Percentiles rank a stretch among this genome's conserved stretches.
These are phyloP conservation scores for Setaria viridis DNA, from an alignment of 202 grass and related monocot species.

Conservation along the genomic window DNA sequence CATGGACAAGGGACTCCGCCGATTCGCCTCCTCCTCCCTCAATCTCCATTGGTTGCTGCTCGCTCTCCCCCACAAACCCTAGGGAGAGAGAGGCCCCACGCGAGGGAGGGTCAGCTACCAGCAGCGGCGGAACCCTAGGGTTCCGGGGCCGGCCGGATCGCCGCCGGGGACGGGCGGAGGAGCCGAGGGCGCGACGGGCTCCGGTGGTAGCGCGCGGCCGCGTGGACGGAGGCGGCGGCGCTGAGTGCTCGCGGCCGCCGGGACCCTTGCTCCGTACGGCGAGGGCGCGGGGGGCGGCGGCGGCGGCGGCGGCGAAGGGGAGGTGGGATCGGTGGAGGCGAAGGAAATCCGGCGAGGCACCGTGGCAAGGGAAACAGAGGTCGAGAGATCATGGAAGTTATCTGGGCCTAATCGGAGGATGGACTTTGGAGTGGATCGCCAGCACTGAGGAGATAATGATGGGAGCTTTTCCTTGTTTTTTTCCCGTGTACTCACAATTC, in stretches of 20 bases:
- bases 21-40: too few species aligned
- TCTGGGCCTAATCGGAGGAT: too few species aligned
- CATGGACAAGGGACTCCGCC: too few species aligned
- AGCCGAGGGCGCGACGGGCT: background rate
- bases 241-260: background rate
- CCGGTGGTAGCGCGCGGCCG: background rate
- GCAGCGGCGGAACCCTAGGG: slow-evolving; percentile 37
- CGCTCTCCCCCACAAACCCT: too few species aligned
- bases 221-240: background rate
- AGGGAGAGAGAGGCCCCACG: background rate
- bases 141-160: slow-evolving; percentile 41
- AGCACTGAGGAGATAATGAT: too few species aligned
- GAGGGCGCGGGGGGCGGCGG: background rate
- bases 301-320: background rate
- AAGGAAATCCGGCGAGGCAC: too few species aligned
- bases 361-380: too few species aligned
- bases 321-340: background rate
- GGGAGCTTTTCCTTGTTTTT: too few species aligned
- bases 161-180: slow-evolving; percentile 16
- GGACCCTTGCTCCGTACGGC: background rate
- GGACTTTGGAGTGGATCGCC: too few species aligned
- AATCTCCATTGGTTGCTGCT: too few species aligned
- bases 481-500: too few species aligned
- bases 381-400: too few species aligned
- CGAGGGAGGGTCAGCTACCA: slow-evolving; percentile 13